Conservation (phyloP, 805 yeast genomes). For the Schizosaccharomyces lindneri region DNA sequence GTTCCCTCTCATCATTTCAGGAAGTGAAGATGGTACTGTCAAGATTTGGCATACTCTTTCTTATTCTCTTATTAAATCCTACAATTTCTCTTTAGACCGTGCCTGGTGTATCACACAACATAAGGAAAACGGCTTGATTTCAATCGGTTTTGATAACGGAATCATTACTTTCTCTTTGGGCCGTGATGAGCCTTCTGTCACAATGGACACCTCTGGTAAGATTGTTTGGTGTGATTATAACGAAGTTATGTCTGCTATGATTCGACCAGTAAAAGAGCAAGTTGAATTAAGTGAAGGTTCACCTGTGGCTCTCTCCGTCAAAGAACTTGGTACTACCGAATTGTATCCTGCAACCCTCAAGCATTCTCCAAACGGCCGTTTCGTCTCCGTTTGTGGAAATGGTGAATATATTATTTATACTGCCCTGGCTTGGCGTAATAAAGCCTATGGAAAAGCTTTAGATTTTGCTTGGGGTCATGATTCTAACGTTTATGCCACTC, state of each 20-base stretch:
- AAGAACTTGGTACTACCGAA: conserved; percentile 86
- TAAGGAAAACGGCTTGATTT: conserved; percentile 51
- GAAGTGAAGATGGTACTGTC: conserved; percentile 87
- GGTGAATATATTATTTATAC: conserved; percentile 92
- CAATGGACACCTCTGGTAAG: conserved; percentile 85
- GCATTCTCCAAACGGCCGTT: conserved; percentile 94
- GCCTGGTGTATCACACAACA: conserved; percentile 82
- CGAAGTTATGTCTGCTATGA: conserved; percentile 63
- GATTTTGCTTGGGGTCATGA: conserved; percentile 83
- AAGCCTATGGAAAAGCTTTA: conserved; percentile 66
- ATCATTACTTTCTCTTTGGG: conserved; percentile 72
- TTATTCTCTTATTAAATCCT: conserved; percentile 74
- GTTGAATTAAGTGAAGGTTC: conserved; percentile 59
- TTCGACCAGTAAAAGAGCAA: conserved; percentile 25
- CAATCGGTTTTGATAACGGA: conserved; percentile 90
- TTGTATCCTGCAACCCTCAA: conserved; percentile 65
- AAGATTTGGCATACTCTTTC: conserved; percentile 90
- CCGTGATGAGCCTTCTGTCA: conserved; percentile 75
- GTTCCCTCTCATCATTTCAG: conserved; percentile 77
- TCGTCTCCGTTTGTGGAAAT: conserved; percentile 90
- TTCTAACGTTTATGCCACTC: conserved; percentile 62
- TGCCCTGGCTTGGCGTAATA: conserved; percentile 94
- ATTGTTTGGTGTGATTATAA: conserved; percentile 75
- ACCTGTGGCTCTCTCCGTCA: conserved; percentile 44
- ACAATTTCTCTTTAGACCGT: conserved; percentile 78